Conservation (phyloP, 345 rosid genomes). For the Erysimum cheiranthoides region DNA sequence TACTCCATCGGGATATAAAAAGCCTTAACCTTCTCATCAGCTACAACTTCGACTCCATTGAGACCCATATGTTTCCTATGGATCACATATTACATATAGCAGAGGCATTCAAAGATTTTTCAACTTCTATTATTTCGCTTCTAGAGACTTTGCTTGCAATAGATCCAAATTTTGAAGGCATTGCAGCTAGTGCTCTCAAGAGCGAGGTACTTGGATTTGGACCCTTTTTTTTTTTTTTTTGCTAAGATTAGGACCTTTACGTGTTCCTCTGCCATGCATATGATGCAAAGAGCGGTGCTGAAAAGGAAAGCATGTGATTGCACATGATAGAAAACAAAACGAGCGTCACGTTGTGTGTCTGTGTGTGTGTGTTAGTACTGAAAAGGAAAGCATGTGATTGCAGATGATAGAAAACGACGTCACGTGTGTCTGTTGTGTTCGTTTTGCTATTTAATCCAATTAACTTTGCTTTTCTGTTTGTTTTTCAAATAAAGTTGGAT, state of each 20-base stretch:
- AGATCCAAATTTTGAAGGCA: conserved; percentile 76
- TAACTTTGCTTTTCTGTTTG: too few species aligned
- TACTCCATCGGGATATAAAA: conserved; percentile 92
- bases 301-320: not conserved
- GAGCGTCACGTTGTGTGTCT: not conserved
- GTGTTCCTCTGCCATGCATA: conserved; percentile 3
- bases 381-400: too few species aligned
- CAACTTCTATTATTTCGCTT: conserved; percentile 65
- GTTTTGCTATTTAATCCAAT: too few species aligned
- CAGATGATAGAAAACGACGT: too few species aligned
- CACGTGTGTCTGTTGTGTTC: too few species aligned
- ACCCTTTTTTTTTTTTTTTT: too few species aligned
- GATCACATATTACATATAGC: conserved; percentile 51
- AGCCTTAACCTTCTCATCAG: conserved; percentile 86
- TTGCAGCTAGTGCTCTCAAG: conserved; percentile 69
- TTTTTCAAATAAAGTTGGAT: too few species aligned
- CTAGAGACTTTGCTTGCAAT: conserved; percentile 75
- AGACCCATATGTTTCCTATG: conserved; percentile 81
- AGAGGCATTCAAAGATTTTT: conserved; percentile 66
- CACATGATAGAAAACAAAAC: not conserved
- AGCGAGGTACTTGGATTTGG: conserved; percentile 62
- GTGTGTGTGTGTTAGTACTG: not conserved
- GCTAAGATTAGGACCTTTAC: not conserved
- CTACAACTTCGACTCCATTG: conserved; percentile 64
- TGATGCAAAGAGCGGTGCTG: not conserved